A percentile compares a stretch with the other conserved stretches of the same genome.
These are phyloP conservation scores for Aspergillus brunneoviolaceus DNA, from an alignment of 2,329 filamentous ascomycete species.

Conservation along the genomic window DNA sequence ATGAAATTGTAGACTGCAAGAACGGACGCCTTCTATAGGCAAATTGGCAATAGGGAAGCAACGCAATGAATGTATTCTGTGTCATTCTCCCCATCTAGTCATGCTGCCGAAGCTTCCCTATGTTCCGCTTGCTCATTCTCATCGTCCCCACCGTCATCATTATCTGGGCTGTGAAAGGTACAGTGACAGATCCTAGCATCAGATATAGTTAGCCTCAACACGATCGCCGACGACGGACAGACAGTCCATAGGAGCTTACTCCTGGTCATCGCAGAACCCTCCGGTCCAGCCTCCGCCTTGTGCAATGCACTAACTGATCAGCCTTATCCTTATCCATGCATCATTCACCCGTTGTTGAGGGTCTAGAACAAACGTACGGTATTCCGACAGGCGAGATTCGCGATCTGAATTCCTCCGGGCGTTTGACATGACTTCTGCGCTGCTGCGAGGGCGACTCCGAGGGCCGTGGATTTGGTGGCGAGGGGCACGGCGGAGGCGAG, in stretches of 20 bases:
- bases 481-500: slow-evolving; percentile 3
- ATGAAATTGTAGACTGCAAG: no score
- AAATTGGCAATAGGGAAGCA: neutral
- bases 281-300: slow-evolving; percentile 18
- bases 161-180: slow-evolving; percentile 5
- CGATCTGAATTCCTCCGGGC: slow-evolving; percentile 11
- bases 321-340: no score
- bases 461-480: neutral
- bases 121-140: neutral
- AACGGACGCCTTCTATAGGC: no score
- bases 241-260: slow-evolving; percentile 8
- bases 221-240: no score
- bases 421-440: slow-evolving; percentile 12
- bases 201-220: neutral
- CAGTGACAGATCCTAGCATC: slow-evolving; percentile 17
- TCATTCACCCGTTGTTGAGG: no score
- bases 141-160: no score
- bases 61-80: neutral
- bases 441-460: neutral
- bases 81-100: neutral
- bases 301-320: slow-evolving; percentile 9
- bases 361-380: slow-evolving; percentile 8
- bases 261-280: slow-evolving; percentile 16
- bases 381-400: slow-evolving; percentile 13
- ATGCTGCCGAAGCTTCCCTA: neutral